Evolutionary conservation across 306 rosid genomes (phyloP).

Genomic region (Rosa lucieae): DNA sequence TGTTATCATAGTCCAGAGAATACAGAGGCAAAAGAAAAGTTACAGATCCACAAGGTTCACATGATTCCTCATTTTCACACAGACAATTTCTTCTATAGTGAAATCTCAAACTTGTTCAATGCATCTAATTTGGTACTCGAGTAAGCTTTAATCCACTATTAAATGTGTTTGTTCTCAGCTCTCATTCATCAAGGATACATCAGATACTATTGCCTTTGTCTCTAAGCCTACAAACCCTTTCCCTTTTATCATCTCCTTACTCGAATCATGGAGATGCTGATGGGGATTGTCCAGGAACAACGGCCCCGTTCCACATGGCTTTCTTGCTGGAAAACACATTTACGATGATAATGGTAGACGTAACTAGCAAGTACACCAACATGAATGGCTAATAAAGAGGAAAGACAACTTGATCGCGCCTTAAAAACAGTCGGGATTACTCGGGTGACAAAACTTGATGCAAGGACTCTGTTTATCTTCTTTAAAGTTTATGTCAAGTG

Average conservation of each 20-base stretch:
- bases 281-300: constrained; percentile 10
- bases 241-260: constrained; percentile 13
- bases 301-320: constrained; percentile 4
- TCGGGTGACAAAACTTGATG: not conserved
- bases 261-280: constrained; percentile 22
- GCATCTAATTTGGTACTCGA: not conserved
- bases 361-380: not conserved
- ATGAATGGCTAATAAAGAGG: constrained; percentile 12
- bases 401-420: not conserved
- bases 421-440: not conserved
- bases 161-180: not conserved
- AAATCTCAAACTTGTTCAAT: not conserved
- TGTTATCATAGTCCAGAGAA: not conserved
- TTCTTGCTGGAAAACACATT: not conserved
- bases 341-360: not conserved
- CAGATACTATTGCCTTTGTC: constrained; percentile 17
- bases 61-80: not conserved
- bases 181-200: constrained; percentile 8
- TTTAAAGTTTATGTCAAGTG: constrained; percentile 1
- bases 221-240: constrained; percentile 21
- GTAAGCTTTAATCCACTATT: not conserved
- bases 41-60: not conserved
- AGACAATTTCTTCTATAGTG: not conserved
- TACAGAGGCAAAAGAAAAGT: not conserved
- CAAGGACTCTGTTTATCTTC: not conserved